Evolutionary conservation across 192 early-diverging fungal species (phyloP).

Genomic region (Lobosporangium transversale): DNA sequence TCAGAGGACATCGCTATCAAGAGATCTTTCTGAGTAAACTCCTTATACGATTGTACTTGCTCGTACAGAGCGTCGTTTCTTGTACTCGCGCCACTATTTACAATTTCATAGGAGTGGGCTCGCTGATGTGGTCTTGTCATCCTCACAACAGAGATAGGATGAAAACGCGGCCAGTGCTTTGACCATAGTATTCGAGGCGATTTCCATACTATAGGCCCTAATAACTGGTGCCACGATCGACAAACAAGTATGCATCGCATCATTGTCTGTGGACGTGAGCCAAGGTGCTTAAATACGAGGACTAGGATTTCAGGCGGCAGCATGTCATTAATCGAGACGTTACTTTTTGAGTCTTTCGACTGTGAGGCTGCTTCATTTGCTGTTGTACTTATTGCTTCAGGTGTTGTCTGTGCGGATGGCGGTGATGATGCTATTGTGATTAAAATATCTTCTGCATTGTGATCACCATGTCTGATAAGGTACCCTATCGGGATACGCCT

Average conservation of each 20-base stretch:
- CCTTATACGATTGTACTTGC: too few species aligned
- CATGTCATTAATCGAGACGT: conserved; percentile 15
- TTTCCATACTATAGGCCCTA: conserved; percentile 37
- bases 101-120: too few species aligned
- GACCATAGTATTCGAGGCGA: conserved; percentile 45
- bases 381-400: too few species aligned
- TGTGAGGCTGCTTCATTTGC: background rate
- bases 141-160: conserved; percentile 10
- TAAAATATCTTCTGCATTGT: background rate
- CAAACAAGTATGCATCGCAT: conserved; percentile 38
- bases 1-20: background rate
- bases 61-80: too few species aligned
- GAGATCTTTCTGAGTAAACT: too few species aligned
- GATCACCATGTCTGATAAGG: too few species aligned
- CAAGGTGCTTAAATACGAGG: conserved; percentile 20
- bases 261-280: conserved; percentile 2
- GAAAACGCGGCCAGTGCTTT: conserved; percentile 36
- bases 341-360: background rate
- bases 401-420: too few species aligned
- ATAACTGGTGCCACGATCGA: conserved; percentile 23
- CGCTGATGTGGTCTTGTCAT: too few species aligned
- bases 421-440: too few species aligned
- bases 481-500: too few species aligned
- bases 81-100: too few species aligned
- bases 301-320: conserved; percentile 27